A percentile compares a stretch with the other conserved stretches of the same genome.
Evolutionary conservation across 176 grass and related monocot species (phyloP).

Genomic region (Triticum urartu): DNA sequence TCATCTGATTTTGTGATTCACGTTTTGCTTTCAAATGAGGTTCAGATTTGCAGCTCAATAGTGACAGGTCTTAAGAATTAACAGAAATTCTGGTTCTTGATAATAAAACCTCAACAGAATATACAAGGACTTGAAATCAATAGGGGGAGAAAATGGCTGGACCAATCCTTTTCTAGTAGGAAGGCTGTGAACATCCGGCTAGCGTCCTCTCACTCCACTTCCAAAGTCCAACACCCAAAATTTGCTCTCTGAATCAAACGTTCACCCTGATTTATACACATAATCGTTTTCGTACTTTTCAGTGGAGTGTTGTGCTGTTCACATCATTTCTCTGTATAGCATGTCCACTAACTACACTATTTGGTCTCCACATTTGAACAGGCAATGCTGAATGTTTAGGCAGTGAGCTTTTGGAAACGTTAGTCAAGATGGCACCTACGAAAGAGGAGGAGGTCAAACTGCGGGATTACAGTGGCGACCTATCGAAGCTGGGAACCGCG

Average conservation of each 20-base stretch:
- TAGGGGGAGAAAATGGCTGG: neutral
- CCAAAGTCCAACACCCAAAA: neutral
- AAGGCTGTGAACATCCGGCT: neutral
- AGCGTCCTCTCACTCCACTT: neutral
- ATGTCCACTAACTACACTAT: neutral
- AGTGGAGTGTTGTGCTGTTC: neutral
- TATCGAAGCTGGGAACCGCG: slow-evolving; percentile 80
- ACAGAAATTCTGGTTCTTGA: slow-evolving; percentile 9
- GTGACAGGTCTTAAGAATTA: slow-evolving; percentile 22
- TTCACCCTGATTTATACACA: neutral
- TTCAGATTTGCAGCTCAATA: slow-evolving; percentile 20
- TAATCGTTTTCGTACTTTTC: neutral
- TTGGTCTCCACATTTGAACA: slow-evolving; percentile 37
- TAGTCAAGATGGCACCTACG: slow-evolving; percentile 97
- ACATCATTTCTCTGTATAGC: neutral
- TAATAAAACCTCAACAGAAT: slow-evolving; percentile 23
- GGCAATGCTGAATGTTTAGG: slow-evolving; percentile 85
- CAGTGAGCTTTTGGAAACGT: slow-evolving; percentile 92
- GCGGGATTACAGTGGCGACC: slow-evolving; percentile 68
- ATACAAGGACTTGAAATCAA: slow-evolving; percentile 16
- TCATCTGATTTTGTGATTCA: neutral
- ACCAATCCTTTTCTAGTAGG: neutral
- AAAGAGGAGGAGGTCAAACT: slow-evolving; percentile 96
- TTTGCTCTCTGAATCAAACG: neutral
- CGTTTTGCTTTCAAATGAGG: neutral